Percentiles rank a stretch among this genome's conserved stretches.
Evolutionary conservation across 2,329 filamentous ascomycete genomes (phyloP).

Genomic region (Penicillium sp.): DNA sequence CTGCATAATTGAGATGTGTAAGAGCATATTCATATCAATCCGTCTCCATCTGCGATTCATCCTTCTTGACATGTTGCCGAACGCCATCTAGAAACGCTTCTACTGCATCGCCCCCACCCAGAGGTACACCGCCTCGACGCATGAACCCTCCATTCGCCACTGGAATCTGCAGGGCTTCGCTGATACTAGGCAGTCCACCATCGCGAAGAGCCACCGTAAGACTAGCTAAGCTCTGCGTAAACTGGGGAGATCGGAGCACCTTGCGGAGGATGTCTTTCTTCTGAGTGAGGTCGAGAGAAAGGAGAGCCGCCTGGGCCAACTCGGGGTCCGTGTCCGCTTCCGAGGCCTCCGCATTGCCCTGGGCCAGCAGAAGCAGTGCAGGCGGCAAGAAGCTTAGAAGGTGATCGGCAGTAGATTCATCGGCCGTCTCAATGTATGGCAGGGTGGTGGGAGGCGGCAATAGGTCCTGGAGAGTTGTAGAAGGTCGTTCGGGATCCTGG

Average conservation of each 20-base stretch:
- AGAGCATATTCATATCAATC: constrained; percentile 28
- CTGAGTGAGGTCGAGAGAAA: constrained; percentile 69
- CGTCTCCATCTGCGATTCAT: constrained; percentile 44
- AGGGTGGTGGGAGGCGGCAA: constrained; percentile 76
- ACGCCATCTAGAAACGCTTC: constrained; percentile 90
- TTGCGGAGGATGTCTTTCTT: constrained; percentile 80
- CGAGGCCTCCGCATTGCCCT: constrained; percentile 62
- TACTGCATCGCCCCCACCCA: constrained; percentile 85
- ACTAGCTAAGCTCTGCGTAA: constrained; percentile 80
- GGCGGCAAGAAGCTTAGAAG: constrained; percentile 79
- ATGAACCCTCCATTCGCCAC: constrained; percentile 84
- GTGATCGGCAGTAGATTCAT: constrained; percentile 65
- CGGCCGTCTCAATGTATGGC: constrained; percentile 69
- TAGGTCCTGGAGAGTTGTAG: constrained; percentile 83
- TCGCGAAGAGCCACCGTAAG: constrained; percentile 86
- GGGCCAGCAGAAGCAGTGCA: constrained; percentile 72
- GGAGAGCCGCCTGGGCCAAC: constrained; percentile 69
- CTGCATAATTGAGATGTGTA: neutral
- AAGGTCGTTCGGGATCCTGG: constrained; percentile 61
- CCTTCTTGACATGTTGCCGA: constrained; percentile 69
- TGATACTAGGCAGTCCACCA: constrained; percentile 84
- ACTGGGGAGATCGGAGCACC: constrained; percentile 86
- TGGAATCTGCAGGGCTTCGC: constrained; percentile 77
- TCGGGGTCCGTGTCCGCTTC: constrained; percentile 68
- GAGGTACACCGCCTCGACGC: constrained; percentile 72